phyloP scores from a whole-genome alignment of 208 protist genomes.

The Crithidia expoeki region DNA sequence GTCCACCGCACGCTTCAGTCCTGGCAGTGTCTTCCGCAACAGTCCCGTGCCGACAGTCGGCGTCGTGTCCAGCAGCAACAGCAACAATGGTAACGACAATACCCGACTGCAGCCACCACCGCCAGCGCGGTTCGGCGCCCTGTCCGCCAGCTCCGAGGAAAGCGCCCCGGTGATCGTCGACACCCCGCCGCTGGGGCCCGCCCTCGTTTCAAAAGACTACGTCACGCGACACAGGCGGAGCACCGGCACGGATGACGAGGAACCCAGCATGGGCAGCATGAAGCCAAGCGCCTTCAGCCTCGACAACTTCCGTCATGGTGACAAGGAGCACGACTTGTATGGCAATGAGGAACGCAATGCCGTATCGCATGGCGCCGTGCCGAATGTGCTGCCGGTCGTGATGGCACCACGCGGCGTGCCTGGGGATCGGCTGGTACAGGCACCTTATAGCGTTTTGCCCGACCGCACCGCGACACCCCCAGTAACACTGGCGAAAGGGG shows the following conservation, averaged over 20 bases:
- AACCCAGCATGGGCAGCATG: not conserved
- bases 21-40: slow-evolving; percentile 14
- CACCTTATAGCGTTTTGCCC: not conserved
- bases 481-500: slow-evolving; percentile 5
- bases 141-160: slow-evolving; percentile 33
- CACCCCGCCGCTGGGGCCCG: slow-evolving; percentile 29
- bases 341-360: slow-evolving; percentile 5
- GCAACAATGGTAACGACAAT: not conserved
- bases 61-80: not conserved
- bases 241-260: slow-evolving; percentile 1
- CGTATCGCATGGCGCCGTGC: slow-evolving; percentile 10
- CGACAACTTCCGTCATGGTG: not conserved
- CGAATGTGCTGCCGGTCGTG: slow-evolving; percentile 4
- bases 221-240: slow-evolving; percentile 21
- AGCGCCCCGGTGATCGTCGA: slow-evolving; percentile 34
- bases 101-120: not conserved
- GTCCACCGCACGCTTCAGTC: slow-evolving; percentile 15
- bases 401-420: not conserved
- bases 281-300: slow-evolving; percentile 27
- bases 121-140: not conserved
- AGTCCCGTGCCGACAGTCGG: slow-evolving; percentile 1
- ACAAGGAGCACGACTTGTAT: not conserved
- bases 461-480: slow-evolving; percentile 7
- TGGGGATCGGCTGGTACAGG: slow-evolving; percentile 6
- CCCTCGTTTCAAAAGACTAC: slow-evolving; percentile 18